Conservation (phyloP, 2,329 filamentous ascomycete genomes). For the Aspergillaceae sp. region DNA sequence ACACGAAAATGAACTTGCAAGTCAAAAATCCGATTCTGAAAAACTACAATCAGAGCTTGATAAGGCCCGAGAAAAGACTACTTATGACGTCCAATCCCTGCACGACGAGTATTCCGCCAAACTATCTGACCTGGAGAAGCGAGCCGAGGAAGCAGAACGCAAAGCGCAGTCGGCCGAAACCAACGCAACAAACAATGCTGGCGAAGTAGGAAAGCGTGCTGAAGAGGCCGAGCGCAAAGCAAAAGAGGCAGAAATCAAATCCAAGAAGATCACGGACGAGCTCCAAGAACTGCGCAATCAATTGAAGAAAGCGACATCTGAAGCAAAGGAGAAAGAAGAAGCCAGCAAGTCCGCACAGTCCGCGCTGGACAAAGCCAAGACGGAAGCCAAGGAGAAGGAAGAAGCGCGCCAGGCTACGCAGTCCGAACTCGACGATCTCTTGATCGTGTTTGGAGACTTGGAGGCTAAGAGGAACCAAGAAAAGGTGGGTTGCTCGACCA, state of each 20-base stretch:
- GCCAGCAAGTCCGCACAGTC: constrained; percentile 44
- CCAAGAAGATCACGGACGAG: constrained; percentile 29
- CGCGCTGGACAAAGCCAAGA: constrained; percentile 24
- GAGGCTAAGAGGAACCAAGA: constrained; percentile 69
- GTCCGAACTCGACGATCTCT: constrained; percentile 67
- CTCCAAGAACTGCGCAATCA: constrained; percentile 1
- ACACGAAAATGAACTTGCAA: constrained; percentile 51
- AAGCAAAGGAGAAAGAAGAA: constrained; percentile 35
- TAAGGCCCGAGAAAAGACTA: constrained; percentile 41
- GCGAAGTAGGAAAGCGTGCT: background rate
- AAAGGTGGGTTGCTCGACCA: constrained; percentile 50
- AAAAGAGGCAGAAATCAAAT: constrained; percentile 11
- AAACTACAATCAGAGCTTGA: constrained; percentile 43
- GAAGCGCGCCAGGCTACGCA: constrained; percentile 57
- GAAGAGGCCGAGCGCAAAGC: background rate
- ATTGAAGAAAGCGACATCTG: constrained; percentile 24
- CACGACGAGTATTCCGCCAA: constrained; percentile 44
- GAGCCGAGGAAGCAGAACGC: constrained; percentile 35
- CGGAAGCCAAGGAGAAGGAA: constrained; percentile 43
- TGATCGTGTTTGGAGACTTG: constrained; percentile 72
- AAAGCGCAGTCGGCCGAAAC: background rate
- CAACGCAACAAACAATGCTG: background rate
- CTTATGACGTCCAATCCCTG: constrained; percentile 51
- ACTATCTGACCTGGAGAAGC: constrained; percentile 39
- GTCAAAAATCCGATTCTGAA: constrained; percentile 50